These are phyloP conservation scores for Ganoderma multipileum DNA, from an alignment of 1,284 basidiomycete genomes.

Conservation along the genomic window DNA sequence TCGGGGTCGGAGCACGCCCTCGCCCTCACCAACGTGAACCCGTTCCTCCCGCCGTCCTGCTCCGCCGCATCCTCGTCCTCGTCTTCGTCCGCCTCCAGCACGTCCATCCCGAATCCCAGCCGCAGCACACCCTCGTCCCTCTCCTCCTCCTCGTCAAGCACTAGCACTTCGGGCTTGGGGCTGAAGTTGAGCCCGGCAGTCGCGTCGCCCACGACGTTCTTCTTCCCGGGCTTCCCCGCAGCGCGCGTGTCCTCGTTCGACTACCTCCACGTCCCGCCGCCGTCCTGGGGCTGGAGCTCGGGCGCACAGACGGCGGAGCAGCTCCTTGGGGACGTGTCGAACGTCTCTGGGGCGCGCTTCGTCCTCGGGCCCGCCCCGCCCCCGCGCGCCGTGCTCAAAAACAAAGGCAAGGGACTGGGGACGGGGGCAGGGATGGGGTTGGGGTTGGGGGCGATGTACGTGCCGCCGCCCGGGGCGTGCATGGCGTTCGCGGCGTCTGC, in stretches of 20 bases:
- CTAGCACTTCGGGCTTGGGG: neutral
- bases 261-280: constrained; percentile 2
- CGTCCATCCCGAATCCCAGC: neutral
- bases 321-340: neutral
- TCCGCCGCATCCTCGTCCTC: neutral
- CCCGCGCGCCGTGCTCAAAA: neutral
- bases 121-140: neutral
- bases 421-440: neutral
- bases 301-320: neutral
- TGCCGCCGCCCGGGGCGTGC: neutral
- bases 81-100: neutral
- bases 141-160: neutral
- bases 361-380: neutral
- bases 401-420: neutral
- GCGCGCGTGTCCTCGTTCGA: constrained; percentile 1
- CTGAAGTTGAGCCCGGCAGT: neutral
- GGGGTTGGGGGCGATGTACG: neutral
- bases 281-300: neutral
- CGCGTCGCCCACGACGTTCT: constrained; percentile 3
- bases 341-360: neutral
- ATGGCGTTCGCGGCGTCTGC: neutral
- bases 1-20: too few relatives aligned
- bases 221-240: neutral
- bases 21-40: neutral
- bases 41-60: neutral